phyloP scores from a whole-genome alignment of 768 basidiomycete genomes.

The Russula earlei region DNA sequence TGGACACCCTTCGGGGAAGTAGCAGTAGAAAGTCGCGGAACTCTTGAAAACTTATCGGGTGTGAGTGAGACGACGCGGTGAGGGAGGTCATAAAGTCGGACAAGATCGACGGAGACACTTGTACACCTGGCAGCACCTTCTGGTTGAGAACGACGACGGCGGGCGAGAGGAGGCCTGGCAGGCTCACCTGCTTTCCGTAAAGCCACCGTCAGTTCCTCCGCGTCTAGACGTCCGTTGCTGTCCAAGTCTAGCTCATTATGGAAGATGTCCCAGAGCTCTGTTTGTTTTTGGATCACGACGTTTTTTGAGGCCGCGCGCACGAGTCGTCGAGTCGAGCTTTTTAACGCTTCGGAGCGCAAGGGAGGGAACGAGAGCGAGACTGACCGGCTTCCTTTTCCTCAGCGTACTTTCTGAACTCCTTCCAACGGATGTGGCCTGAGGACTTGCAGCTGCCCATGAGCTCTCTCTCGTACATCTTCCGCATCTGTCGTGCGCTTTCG shows the following conservation, averaged over 20 bases:
- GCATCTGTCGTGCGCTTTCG: constrained; percentile 17
- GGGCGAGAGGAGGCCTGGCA: not conserved
- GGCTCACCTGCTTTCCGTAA: constrained; percentile 62
- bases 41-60: constrained; percentile 67
- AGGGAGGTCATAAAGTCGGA: constrained; percentile 75
- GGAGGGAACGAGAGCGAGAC: not conserved
- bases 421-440: constrained; percentile 49
- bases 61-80: constrained; percentile 59
- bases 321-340: no score
- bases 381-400: constrained; percentile 73
- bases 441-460: constrained; percentile 30
- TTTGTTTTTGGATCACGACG: no score
- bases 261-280: constrained; percentile 92
- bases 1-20: constrained; percentile 70
- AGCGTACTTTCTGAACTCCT: constrained; percentile 65
- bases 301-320: constrained; percentile 3
- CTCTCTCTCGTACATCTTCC: constrained; percentile 22
- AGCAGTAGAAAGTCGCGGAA: constrained; percentile 88
- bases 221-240: constrained; percentile 74
- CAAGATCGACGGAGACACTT: constrained; percentile 56
- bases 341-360: not conserved
- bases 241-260: constrained; percentile 87
- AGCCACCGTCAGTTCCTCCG: constrained; percentile 49
- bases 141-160: not conserved
- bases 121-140: constrained; percentile 46